These are phyloP conservation scores for Gentiana macrophylla DNA, from an alignment of 257 asterid species.

Conservation along the genomic window DNA sequence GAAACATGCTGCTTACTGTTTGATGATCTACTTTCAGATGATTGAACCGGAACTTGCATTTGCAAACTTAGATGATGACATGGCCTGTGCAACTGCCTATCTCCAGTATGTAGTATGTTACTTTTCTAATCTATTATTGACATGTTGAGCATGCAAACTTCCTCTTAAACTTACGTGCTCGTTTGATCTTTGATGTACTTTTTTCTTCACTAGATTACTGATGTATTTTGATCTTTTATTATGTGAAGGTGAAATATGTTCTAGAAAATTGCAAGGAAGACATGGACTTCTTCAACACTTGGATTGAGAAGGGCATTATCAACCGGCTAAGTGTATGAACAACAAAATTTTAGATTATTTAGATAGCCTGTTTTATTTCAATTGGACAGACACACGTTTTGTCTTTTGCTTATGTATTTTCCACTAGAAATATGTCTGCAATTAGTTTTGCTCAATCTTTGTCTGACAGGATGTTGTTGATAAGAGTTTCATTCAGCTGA, in stretches of 20 bases:
- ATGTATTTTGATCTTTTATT: slow-evolving; percentile 11
- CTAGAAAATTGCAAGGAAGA: slow-evolving; percentile 97
- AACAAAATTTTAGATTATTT: slow-evolving; percentile 1
- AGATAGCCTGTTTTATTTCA: background rate
- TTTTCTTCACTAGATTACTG: slow-evolving; percentile 14
- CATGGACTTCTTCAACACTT: slow-evolving; percentile 88
- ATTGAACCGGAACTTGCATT: slow-evolving; percentile 98
- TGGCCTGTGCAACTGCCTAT: slow-evolving; percentile 99
- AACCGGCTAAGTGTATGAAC: slow-evolving; percentile 57
- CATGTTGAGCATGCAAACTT: background rate
- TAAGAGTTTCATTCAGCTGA: slow-evolving; percentile 72
- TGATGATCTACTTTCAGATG: slow-evolving; percentile 48
- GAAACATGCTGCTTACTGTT: slow-evolving; percentile 14
- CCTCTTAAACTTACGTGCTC: slow-evolving; percentile 8
- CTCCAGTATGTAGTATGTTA: slow-evolving; percentile 99
- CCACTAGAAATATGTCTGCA: background rate
- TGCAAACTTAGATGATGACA: slow-evolving; percentile 97
- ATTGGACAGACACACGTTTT: background rate
- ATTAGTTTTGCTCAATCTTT: slow-evolving; percentile 15
- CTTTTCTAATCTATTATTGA: slow-evolving; percentile 35
- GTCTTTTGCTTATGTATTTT: background rate
- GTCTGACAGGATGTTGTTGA: slow-evolving; percentile 71
- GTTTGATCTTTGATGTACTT: slow-evolving; percentile 1
- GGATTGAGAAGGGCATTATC: slow-evolving; percentile 96
- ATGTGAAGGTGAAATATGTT: slow-evolving; percentile 61